Evolutionary conservation across 306 rosid species (phyloP).

Genomic region (Cyclanthera cordifolia): DNA sequence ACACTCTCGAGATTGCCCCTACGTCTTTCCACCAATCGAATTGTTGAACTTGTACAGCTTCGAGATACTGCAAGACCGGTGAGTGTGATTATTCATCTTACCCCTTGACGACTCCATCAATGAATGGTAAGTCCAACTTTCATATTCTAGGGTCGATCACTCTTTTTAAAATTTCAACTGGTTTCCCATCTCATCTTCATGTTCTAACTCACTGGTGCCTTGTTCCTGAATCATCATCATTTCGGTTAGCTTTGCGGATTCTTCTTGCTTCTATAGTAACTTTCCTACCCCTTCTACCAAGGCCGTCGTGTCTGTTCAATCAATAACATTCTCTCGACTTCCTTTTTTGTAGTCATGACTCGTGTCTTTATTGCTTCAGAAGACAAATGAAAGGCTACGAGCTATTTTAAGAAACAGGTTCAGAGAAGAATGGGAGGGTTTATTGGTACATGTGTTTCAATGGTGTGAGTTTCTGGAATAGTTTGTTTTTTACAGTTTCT

Average conservation of each 20-base stretch:
- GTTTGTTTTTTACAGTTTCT: neutral
- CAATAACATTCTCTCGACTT: neutral
- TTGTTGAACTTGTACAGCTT: constrained; percentile 95
- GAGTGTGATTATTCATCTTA: constrained; percentile 25
- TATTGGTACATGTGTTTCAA: neutral
- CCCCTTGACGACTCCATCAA: neutral
- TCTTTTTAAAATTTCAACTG: neutral
- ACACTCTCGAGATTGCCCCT: constrained; percentile 82
- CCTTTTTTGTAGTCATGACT: neutral
- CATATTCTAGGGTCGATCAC: neutral
- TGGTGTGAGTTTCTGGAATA: neutral
- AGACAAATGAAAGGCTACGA: neutral
- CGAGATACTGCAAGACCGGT: constrained; percentile 88
- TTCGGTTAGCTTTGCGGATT: neutral
- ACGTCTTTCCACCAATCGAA: constrained; percentile 88
- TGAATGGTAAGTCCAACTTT: constrained; percentile 2
- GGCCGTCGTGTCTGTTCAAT: neutral
- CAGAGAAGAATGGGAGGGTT: neutral
- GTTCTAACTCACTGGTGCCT: neutral
- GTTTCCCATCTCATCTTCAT: neutral
- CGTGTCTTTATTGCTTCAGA: neutral
- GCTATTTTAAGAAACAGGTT: neutral
- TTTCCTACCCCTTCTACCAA: neutral
- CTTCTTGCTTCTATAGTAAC: neutral
- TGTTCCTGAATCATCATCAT: neutral